Evolutionary conservation across 352 stramenopile species (phyloP).

Genomic region (Nothophytophthora sp.): DNA sequence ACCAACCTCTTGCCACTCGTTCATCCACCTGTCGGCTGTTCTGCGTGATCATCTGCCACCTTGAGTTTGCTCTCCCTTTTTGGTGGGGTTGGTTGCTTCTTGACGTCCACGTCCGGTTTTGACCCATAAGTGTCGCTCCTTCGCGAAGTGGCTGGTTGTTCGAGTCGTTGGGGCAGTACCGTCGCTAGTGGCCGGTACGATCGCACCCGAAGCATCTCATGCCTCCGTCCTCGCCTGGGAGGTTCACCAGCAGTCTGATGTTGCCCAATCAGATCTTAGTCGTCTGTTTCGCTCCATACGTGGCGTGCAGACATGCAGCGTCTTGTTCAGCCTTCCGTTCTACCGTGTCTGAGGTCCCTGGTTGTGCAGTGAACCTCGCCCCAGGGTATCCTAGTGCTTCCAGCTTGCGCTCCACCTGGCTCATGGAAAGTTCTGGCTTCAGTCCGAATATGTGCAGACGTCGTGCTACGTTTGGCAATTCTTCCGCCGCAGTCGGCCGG

Average conservation of each 20-base stretch:
- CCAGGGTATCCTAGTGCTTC: no score
- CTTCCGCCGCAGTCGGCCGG: neutral
- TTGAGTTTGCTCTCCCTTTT: neutral
- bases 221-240: neutral
- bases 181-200: neutral
- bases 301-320: no score
- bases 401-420: no score
- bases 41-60: neutral
- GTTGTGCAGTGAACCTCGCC: no score
- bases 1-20: no score
- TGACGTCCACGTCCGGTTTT: neutral
- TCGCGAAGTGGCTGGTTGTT: neutral
- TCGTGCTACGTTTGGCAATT: neutral
- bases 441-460: slow-evolving; percentile 1
- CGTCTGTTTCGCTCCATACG: no score
- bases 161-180: neutral
- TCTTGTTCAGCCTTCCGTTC: no score
- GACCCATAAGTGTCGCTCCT: no score
- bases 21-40: no score
- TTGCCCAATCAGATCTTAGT: no score
- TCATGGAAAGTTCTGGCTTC: neutral
- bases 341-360: no score
- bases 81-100: slow-evolving; percentile 1
- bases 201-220: slow-evolving; percentile 2
- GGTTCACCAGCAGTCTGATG: slow-evolving; percentile 3